These are phyloP conservation scores for Apiospora malaysiana DNA, from an alignment of 2,329 filamentous ascomycete species.

Conservation along the genomic window DNA sequence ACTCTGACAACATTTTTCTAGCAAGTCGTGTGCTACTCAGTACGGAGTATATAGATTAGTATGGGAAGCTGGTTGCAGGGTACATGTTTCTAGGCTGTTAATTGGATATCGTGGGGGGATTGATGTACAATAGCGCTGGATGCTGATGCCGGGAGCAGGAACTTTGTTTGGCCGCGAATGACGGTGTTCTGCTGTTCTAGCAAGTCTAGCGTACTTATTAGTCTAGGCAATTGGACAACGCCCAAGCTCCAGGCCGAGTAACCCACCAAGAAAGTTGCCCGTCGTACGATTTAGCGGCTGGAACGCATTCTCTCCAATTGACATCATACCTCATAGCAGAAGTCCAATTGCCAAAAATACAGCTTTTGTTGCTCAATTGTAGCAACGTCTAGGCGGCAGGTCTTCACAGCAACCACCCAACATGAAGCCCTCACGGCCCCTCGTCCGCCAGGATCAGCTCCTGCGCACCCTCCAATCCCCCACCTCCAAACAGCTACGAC, in stretches of 20 bases:
- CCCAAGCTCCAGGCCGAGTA: slow-evolving; percentile 2
- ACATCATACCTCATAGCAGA: neutral
- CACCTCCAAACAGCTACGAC: slow-evolving; percentile 19
- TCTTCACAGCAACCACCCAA: neutral
- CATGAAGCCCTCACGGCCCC: slow-evolving; percentile 24
- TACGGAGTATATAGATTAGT: no score
- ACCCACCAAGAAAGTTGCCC: neutral
- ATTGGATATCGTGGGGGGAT: no score
- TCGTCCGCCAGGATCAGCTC: slow-evolving; percentile 23
- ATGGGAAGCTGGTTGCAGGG: no score
- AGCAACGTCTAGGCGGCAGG: neutral
- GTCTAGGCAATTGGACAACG: neutral
- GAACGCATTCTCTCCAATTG: slow-evolving; percentile 7
- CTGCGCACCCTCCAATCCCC: slow-evolving; percentile 21
- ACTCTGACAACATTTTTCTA: no score
- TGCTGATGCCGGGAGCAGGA: neutral
- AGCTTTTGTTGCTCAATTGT: neutral
- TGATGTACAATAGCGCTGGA: no score
- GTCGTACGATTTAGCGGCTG: neutral
- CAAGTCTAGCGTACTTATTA: no score
- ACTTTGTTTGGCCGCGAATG: slow-evolving; percentile 13
- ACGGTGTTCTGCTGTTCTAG: neutral
- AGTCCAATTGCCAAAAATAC: neutral
- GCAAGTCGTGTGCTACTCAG: no score
- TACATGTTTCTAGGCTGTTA: no score